A percentile compares a stretch with the other conserved stretches of the same genome.
Conservation (phyloP, 202 grass and related monocot species). For the Zizania palustris region DNA sequence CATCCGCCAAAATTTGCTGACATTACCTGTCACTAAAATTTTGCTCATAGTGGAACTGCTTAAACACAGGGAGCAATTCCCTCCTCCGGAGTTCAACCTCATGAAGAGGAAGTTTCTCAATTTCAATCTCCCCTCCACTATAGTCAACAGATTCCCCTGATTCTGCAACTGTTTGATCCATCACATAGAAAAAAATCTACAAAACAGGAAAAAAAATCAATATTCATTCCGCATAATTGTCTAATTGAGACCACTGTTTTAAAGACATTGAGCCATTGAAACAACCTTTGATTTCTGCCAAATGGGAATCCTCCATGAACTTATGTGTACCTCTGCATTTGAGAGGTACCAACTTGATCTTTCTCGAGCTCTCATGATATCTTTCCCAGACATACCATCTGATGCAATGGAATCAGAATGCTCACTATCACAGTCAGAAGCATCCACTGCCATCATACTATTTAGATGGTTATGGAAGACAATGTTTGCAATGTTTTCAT, state of each 20-base stretch:
- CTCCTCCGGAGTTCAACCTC: slow-evolving; percentile 90
- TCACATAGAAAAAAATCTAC: slow-evolving; percentile 90
- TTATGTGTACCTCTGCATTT: slow-evolving; percentile 96
- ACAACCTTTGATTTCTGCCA: slow-evolving; percentile 99
- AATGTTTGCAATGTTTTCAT: slow-evolving; percentile 74
- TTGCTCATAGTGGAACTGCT: slow-evolving; percentile 78
- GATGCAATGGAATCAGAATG: slow-evolving; percentile 53
- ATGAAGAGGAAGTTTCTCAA: slow-evolving; percentile 70
- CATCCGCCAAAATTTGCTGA: neutral
- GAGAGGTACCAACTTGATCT: slow-evolving; percentile 86
- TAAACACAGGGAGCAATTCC: slow-evolving; percentile 91
- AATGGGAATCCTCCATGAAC: slow-evolving; percentile 74
- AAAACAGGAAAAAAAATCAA: slow-evolving; percentile 41
- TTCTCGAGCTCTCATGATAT: slow-evolving; percentile 56
- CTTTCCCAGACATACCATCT: slow-evolving; percentile 59
- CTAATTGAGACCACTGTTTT: slow-evolving; percentile 19
- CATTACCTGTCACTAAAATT: slow-evolving; percentile 68
- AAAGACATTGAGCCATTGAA: slow-evolving; percentile 26
- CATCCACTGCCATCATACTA: slow-evolving; percentile 52
- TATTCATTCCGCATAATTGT: slow-evolving; percentile 33
- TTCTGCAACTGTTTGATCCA: slow-evolving; percentile 58
- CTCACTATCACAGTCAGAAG: slow-evolving; percentile 64
- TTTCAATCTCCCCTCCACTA: slow-evolving; percentile 82
- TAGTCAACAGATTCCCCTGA: slow-evolving; percentile 39
- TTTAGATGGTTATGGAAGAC: slow-evolving; percentile 53